A percentile compares a stretch with the other conserved stretches of the same genome.
Evolutionary conservation across 108 stramenopile genomes (phyloP).

Genomic region (Poteriospumella lacustris): DNA sequence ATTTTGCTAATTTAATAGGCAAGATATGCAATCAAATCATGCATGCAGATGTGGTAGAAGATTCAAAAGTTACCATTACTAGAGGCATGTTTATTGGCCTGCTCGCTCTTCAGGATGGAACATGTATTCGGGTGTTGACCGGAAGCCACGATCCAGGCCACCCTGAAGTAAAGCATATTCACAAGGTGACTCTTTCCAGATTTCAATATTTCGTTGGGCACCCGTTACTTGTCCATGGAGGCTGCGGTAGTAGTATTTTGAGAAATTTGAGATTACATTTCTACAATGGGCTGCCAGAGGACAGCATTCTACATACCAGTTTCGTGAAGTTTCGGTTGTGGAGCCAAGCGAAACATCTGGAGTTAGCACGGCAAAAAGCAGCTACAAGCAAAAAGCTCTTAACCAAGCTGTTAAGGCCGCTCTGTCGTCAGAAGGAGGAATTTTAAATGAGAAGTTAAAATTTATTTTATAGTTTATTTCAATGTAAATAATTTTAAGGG

Average conservation of each 20-base stretch:
- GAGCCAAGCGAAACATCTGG: constrained; percentile 2
- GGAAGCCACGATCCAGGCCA: constrained; percentile 5
- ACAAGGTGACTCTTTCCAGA: constrained; percentile 7
- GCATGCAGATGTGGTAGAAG: constrained; percentile 6
- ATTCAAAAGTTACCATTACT: constrained; percentile 3
- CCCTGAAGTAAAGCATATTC: constrained; percentile 7
- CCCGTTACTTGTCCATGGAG: constrained; percentile 6
- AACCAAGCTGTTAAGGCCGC: constrained; percentile 6
- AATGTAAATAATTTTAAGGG: constrained; percentile 9
- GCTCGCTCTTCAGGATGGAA: constrained; percentile 6
- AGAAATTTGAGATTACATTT: constrained; percentile 9
- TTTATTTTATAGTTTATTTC: constrained; percentile 10
- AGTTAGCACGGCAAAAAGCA: constrained; percentile 7
- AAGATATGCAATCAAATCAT: constrained; percentile 9
- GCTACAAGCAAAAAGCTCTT: constrained; percentile 7
- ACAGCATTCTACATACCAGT: constrained; percentile 7
- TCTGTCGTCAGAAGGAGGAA: constrained; percentile 6
- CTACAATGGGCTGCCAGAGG: constrained; percentile 6
- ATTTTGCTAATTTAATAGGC: constrained; percentile 9
- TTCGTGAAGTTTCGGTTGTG: constrained; percentile 7
- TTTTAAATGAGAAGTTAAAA: constrained; percentile 9
- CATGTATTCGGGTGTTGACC: constrained; percentile 6
- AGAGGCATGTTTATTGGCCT: constrained; percentile 7
- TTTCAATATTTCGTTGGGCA: constrained; percentile 8
- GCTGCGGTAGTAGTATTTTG: constrained; percentile 7